These are phyloP conservation scores for Pseudogymnoascus sp. DNA, from an alignment of 2,329 filamentous ascomycete species.

Conservation along the genomic window DNA sequence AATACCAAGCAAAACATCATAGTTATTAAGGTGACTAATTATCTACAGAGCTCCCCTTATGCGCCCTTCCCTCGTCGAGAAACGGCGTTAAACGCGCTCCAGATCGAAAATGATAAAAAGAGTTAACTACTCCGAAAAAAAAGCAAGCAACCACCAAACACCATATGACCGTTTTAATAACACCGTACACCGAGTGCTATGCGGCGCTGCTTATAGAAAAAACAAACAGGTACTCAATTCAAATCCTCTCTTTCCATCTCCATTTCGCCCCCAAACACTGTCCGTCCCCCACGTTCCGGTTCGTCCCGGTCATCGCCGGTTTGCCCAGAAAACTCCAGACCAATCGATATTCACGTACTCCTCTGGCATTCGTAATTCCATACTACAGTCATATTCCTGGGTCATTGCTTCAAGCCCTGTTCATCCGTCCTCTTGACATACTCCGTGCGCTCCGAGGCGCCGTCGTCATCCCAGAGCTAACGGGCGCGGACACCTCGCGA, in stretches of 20 bases:
- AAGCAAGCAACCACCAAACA: conserved; percentile 1
- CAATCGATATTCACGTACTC: background rate
- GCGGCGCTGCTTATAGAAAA: background rate
- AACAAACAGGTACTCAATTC: background rate
- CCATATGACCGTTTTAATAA: background rate
- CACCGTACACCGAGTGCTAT: conserved; percentile 4
- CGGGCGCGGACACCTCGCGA: background rate
- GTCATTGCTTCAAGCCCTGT: background rate
- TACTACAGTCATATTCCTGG: background rate
- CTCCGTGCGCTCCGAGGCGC: background rate
- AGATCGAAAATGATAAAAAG: background rate
- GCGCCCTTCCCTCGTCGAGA: background rate
- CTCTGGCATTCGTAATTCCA: background rate
- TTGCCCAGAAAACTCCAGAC: background rate
- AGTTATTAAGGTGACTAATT: background rate
- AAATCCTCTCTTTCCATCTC: background rate
- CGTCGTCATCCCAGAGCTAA: background rate
- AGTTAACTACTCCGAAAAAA: background rate
- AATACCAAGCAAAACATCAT: background rate
- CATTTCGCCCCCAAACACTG: background rate
- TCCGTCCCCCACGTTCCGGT: background rate
- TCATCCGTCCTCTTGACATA: background rate
- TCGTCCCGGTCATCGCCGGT: background rate
- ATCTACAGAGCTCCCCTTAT: background rate
- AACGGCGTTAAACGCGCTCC: background rate